A percentile compares a stretch with the other conserved stretches of the same genome.
Evolutionary conservation across 805 yeast genomes (phyloP).

Genomic region (Lachancea cidri): DNA sequence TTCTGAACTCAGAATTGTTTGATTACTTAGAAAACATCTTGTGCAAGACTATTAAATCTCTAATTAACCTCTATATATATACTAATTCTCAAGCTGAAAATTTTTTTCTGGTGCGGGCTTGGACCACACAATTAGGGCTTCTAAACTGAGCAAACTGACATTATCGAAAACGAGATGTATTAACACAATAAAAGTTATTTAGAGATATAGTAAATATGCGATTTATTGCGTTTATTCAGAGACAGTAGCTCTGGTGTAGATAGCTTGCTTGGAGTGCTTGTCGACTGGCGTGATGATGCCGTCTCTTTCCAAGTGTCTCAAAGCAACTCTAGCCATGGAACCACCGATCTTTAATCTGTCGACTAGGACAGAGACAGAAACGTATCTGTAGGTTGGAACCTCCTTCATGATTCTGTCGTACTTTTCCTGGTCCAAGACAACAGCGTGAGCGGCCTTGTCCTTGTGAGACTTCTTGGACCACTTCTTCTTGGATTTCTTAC

Average conservation of each 20-base stretch:
- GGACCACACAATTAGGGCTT: conserved; percentile 4
- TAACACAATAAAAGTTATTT: not conserved
- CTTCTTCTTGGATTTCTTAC: conserved; percentile 81
- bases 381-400: conserved; percentile 97
- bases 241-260: conserved; percentile 82
- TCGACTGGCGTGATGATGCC: conserved; percentile 94
- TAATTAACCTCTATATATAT: no score
- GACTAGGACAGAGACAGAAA: conserved; percentile 95
- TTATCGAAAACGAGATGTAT: conserved; percentile 3
- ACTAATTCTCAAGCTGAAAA: conserved; percentile 1
- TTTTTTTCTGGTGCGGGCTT: not conserved
- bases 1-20: conserved; percentile 4
- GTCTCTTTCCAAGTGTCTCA: conserved; percentile 88
- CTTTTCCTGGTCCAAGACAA: conserved; percentile 95
- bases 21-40: not conserved
- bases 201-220: not conserved
- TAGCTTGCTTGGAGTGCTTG: conserved; percentile 93
- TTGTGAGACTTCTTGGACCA: conserved; percentile 99
- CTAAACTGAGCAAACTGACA: not conserved
- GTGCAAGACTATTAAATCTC: no score
- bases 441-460: conserved; percentile 99
- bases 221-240: conserved; percentile 43
- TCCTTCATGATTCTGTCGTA: conserved; percentile 99
- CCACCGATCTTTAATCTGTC: conserved; percentile 99
- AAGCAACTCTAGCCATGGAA: conserved; percentile 97